phyloP scores from a whole-genome alignment of 116 monocot genomes.

The Zostera marina region DNA sequence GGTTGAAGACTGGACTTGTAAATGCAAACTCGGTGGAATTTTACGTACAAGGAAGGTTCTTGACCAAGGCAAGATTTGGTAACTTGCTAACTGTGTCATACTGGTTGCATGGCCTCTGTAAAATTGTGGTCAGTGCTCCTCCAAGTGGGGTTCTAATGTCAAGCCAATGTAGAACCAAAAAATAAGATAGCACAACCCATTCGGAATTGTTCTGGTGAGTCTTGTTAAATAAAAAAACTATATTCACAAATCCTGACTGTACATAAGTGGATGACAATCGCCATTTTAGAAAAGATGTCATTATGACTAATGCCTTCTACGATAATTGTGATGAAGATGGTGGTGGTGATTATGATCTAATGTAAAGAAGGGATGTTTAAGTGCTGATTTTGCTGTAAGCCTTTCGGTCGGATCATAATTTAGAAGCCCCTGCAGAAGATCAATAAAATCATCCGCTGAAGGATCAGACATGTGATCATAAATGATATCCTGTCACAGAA shows the following conservation, averaged over 20 bases:
- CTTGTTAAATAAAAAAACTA: no score
- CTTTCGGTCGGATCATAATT: slow-evolving; percentile 31
- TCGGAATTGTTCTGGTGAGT: not conserved
- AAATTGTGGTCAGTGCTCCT: slow-evolving; percentile 26
- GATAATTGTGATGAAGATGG: not conserved
- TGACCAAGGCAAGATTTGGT: slow-evolving; percentile 24
- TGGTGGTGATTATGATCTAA: not conserved
- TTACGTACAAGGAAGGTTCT: slow-evolving; percentile 23
- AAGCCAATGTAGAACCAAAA: slow-evolving; percentile 28
- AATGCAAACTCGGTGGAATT: slow-evolving; percentile 12
- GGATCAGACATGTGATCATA: slow-evolving; percentile 42
- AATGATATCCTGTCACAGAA: slow-evolving; percentile 33
- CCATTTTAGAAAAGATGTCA: no score
- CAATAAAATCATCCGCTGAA: slow-evolving; percentile 43
- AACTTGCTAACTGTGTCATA: slow-evolving; percentile 20
- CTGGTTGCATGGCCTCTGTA: slow-evolving; percentile 21
- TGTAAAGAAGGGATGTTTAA: slow-evolving; percentile 39
- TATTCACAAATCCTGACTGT: not conserved
- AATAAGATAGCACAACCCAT: slow-evolving; percentile 1
- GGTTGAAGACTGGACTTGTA: slow-evolving; percentile 19
- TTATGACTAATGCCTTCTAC: not conserved
- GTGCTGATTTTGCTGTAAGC: slow-evolving; percentile 32
- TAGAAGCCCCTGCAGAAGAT: slow-evolving; percentile 40
- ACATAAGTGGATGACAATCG: not conserved
- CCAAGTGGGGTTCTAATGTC: slow-evolving; percentile 31